Conservation (phyloP, 257 asterid genomes). For the Ocimum tenuiflorum region DNA sequence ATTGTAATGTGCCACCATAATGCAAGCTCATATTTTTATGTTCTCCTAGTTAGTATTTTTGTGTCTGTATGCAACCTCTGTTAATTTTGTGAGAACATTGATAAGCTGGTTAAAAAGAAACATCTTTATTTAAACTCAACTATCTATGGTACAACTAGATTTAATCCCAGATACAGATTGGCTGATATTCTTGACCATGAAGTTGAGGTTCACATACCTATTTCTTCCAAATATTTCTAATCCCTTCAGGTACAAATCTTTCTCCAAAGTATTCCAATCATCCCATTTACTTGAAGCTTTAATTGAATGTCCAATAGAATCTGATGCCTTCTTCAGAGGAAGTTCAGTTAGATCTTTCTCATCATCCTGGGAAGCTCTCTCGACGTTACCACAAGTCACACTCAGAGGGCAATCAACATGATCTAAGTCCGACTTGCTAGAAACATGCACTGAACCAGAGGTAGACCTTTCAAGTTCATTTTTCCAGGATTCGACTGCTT, state of each 20-base stretch:
- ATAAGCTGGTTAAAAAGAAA: background rate
- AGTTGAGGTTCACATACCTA: constrained; percentile 40
- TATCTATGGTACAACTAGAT: background rate
- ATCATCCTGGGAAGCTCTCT: constrained; percentile 26
- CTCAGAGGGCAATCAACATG: constrained; percentile 15
- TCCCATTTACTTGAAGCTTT: constrained; percentile 23
- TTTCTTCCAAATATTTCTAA: constrained; percentile 89
- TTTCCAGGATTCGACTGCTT: constrained; percentile 26
- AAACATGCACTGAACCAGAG: constrained; percentile 24
- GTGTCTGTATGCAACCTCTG: background rate
- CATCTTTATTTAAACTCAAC: background rate
- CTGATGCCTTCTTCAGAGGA: constrained; percentile 25
- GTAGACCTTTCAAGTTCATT: constrained; percentile 27
- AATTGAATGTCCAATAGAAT: constrained; percentile 23
- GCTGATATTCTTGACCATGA: constrained; percentile 11
- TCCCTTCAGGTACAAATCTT: constrained; percentile 80
- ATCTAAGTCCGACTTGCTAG: constrained; percentile 22
- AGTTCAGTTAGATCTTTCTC: constrained; percentile 28
- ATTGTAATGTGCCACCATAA: background rate
- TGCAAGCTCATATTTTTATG: no score
- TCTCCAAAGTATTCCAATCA: constrained; percentile 82
- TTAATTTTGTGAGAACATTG: background rate
- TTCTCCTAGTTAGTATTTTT: no score
- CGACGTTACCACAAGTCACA: constrained; percentile 20
- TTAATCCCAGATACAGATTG: constrained; percentile 2